These are phyloP conservation scores for Puccinia polysora DNA, from an alignment of 1,284 basidiomycete genomes.

Conservation along the genomic window DNA sequence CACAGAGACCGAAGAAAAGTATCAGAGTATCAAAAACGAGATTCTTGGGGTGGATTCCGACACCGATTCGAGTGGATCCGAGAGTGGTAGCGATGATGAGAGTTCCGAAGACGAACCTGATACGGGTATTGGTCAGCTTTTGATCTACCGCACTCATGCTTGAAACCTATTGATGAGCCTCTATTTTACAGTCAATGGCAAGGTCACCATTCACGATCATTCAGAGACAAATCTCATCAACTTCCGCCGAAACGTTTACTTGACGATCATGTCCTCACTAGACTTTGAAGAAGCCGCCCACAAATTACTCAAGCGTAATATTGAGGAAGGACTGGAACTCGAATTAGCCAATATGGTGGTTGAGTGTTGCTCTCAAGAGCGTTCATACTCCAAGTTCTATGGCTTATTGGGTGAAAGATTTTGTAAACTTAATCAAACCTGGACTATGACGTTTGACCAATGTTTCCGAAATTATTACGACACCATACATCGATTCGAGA, in stretches of 20 bases:
- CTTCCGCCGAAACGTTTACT: constrained; percentile 84
- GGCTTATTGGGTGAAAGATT: constrained; percentile 93
- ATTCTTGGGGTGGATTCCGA: constrained; percentile 66
- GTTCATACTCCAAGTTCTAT: constrained; percentile 93
- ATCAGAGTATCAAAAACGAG: constrained; percentile 82
- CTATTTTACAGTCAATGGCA: constrained; percentile 51
- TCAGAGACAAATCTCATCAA: constrained; percentile 96
- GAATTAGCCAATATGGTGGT: constrained; percentile 98
- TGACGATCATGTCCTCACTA: constrained; percentile 83
- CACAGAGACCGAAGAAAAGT: constrained; percentile 86
- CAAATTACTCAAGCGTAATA: constrained; percentile 88
- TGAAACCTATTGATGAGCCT: not conserved
- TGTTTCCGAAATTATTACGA: constrained; percentile 88
- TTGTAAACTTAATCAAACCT: constrained; percentile 87
- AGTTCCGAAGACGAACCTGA: constrained; percentile 60
- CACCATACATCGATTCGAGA: constrained; percentile 97
- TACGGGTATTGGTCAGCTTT: constrained; percentile 52
- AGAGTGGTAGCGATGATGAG: constrained; percentile 57
- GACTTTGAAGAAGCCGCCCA: constrained; percentile 99
- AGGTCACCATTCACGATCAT: constrained; percentile 85
- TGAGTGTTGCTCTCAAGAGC: constrained; percentile 98
- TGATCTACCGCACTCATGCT: not conserved
- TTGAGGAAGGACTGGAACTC: constrained; percentile 88
- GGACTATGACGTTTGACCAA: constrained; percentile 82
- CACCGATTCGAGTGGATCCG: constrained; percentile 47